Base-by-base conservation (phyloP, 139 green algal genomes). In the Penium margaritaceum region DNA sequence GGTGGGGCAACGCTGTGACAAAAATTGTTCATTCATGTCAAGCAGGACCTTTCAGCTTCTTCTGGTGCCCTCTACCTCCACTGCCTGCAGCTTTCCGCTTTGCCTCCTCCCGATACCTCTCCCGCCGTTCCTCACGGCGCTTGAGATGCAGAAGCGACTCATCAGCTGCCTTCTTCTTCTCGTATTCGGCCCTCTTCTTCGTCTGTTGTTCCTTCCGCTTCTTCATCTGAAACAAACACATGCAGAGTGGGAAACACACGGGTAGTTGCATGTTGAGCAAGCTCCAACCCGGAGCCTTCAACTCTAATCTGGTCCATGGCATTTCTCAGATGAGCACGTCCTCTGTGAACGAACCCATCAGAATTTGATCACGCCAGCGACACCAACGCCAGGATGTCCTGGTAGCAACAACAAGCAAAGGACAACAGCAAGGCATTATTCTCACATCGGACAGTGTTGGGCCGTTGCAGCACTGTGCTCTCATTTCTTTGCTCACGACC, bases 181-280 rank as follows among this genome's bases (percentile, higher is more conserved):
- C 81, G 0, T 81, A 72, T 34, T 74, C 75, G 46, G 36, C 75
- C 5, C 61, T 37, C 54, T 69, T 72, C 41, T 85, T 74, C 2
- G 58, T 43, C 54, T 84, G 78, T 71, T 86, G 65, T 46, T 89
- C 88, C 5, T 77, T 64, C 46, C 88, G 75, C 84, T 91, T 91
- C 38, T 53, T 70, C 19, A 85, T 81, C 84, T 93, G 66, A 12
- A 69, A 1, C 3, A 2, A 15, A 27, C 38, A 74, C n/a, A 19
- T 38, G 1, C 12, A 44, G 1, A 36, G 6, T n/a, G 43, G 21
- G 41, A 9, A 9, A 47, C 19, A 9, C 9, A 3, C 2, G 29
- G 27, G 27, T 24, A 70, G 19, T 24, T 54, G 15, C 7, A 43
- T 7, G 14, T 34, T 7, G 53, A 68, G n/a, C 5, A 47, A 68